phyloP scores from a whole-genome alignment of 163 green algal species.

The Chlorella variabilis region DNA sequence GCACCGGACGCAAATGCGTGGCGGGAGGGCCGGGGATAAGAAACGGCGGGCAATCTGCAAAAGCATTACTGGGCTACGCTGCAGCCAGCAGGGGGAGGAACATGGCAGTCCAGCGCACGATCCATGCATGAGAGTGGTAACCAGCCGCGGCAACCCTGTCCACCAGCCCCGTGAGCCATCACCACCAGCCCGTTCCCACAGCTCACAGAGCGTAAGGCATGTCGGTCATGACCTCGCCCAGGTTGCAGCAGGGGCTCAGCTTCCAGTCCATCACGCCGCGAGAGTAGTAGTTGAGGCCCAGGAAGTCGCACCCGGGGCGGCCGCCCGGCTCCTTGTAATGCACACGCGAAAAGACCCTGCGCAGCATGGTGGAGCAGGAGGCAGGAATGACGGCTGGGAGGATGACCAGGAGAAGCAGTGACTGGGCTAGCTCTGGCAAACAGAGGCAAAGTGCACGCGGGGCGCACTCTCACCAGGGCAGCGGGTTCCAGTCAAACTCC shows the following conservation, averaged over 20 bases:
- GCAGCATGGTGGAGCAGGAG: neutral
- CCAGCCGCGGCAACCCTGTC: too few species aligned
- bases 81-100: too few species aligned
- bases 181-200: too few species aligned
- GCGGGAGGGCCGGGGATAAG: too few species aligned
- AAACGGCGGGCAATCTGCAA: too few species aligned
- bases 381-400: neutral
- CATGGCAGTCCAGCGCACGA: too few species aligned
- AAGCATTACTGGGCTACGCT: too few species aligned
- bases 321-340: slow-evolving; percentile 30
- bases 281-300: slow-evolving; percentile 89
- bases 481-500: slow-evolving; percentile 69
- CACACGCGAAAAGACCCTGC: slow-evolving; percentile 38
- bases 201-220: slow-evolving; percentile 83
- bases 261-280: slow-evolving; percentile 65
- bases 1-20: too few species aligned
- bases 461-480: slow-evolving; percentile 35
- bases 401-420: neutral
- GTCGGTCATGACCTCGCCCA: slow-evolving; percentile 84
- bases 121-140: too few species aligned
- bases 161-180: too few species aligned
- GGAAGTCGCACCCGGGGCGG: slow-evolving; percentile 71
- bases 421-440: too few species aligned
- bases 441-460: too few species aligned
- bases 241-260: slow-evolving; percentile 57